These are phyloP conservation scores for Zygnema circumcarinatum DNA, from an alignment of 139 green algal genomes.

Conservation along the genomic window DNA sequence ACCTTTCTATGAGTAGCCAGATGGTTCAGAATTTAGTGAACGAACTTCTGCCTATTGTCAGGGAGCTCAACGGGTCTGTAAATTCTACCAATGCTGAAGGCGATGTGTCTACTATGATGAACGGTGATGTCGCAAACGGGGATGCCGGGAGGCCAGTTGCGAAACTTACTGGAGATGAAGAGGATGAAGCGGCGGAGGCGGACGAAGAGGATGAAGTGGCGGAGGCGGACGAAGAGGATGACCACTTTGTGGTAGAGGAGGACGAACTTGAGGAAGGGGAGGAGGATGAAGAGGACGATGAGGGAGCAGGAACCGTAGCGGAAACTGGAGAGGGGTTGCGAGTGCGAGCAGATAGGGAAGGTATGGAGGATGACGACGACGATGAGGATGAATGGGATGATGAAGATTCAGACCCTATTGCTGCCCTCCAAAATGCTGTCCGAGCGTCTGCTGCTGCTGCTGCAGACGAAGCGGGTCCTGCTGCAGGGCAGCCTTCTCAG, in stretches of 20 bases:
- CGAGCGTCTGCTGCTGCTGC: background rate
- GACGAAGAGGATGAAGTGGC: background rate
- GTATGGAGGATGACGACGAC: constrained; percentile 1
- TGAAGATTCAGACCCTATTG: constrained; percentile 33
- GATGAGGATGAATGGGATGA: constrained; percentile 40
- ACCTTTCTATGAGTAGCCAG: constrained; percentile 21
- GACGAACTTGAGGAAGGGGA: constrained; percentile 39
- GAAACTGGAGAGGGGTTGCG: constrained; percentile 27
- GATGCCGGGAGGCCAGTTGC: constrained; percentile 37
- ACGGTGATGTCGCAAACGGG: background rate
- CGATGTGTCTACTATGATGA: background rate
- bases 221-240: constrained; percentile 33
- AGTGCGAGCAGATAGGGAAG: constrained; percentile 20
- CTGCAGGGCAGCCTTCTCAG: background rate
- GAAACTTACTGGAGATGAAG: constrained; percentile 27
- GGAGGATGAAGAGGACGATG: constrained; percentile 53
- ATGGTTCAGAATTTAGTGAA: constrained; percentile 32
- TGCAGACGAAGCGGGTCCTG: background rate
- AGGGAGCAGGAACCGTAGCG: constrained; percentile 27
- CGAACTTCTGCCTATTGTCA: constrained; percentile 24
- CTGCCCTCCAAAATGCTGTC: constrained; percentile 8
- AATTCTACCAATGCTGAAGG: background rate
- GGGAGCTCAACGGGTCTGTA: background rate
- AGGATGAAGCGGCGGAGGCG: constrained; percentile 13
- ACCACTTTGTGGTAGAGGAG: constrained; percentile 28